Conservation (phyloP, 305 asterid genomes). For the Fraxinus sp. region DNA sequence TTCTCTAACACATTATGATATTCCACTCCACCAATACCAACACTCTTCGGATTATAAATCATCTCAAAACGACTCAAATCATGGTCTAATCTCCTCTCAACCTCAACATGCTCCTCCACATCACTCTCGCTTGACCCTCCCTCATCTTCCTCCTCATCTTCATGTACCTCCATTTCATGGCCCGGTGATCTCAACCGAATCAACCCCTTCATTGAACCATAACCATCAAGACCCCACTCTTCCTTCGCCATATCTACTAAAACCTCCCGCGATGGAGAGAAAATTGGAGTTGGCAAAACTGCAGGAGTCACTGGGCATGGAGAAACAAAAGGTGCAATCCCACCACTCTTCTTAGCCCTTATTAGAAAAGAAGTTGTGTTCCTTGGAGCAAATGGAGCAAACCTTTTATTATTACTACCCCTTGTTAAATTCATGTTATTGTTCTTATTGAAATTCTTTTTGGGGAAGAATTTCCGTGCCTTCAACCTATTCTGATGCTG, state of each 20-base stretch:
- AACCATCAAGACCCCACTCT: slow-evolving; percentile 73
- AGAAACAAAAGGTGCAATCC: slow-evolving; percentile 69
- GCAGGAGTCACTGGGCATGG: slow-evolving; percentile 74
- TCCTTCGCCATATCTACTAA: slow-evolving; percentile 74
- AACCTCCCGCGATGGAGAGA: slow-evolving; percentile 70
- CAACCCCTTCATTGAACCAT: slow-evolving; percentile 83
- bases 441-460: slow-evolving; percentile 33
- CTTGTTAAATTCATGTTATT: slow-evolving; percentile 6
- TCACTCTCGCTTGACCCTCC: slow-evolving; percentile 77
- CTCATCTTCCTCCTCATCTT: slow-evolving; percentile 17
- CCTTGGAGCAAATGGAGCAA: slow-evolving; percentile 73
- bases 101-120: slow-evolving; percentile 89
- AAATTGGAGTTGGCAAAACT: slow-evolving; percentile 63
- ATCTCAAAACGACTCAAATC: slow-evolving; percentile 90
- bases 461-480: slow-evolving; percentile 36
- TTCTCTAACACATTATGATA: slow-evolving; percentile 65
- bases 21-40: slow-evolving; percentile 40
- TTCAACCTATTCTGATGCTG: slow-evolving; percentile 47
- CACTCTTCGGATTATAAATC: slow-evolving; percentile 63
- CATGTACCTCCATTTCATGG: slow-evolving; percentile 30
- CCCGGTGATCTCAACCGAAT: slow-evolving; percentile 47
- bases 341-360: slow-evolving; percentile 79
- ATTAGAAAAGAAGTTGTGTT: slow-evolving; percentile 72
- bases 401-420: slow-evolving; percentile 31
- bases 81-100: slow-evolving; percentile 83